These are phyloP conservation scores for Hypericum androsaemum DNA, from an alignment of 345 rosid genomes.

Conservation along the genomic window DNA sequence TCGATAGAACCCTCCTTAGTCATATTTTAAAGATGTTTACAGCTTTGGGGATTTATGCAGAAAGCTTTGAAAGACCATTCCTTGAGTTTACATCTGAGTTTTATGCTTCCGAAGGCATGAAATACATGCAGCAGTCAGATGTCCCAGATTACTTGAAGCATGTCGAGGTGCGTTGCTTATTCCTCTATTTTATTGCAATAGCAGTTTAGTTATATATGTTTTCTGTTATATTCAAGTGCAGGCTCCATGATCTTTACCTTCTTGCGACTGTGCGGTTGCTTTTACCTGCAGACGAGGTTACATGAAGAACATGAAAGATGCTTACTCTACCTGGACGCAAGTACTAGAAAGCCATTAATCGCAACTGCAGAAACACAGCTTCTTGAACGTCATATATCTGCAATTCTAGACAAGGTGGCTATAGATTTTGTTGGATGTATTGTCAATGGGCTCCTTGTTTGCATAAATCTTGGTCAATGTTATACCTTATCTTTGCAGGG, in stretches of 20 bases:
- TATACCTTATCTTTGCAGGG: conserved; percentile 45
- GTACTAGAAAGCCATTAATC: conserved; percentile 76
- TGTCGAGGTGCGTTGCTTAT: conserved; percentile 60
- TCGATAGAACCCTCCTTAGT: conserved; percentile 72
- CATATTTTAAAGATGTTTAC: conserved; percentile 99
- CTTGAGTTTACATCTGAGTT: conserved; percentile 88
- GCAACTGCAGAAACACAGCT: conserved; percentile 81
- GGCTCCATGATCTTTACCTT: neutral
- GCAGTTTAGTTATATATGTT: too few species aligned
- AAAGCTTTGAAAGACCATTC: conserved; percentile 90
- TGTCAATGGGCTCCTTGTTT: conserved; percentile 3
- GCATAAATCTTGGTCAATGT: conserved; percentile 1
- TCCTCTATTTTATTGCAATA: conserved; percentile 2
- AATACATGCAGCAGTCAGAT: conserved; percentile 93
- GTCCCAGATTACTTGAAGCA: conserved; percentile 96
- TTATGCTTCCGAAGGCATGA: conserved; percentile 97
- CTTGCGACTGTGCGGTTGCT: conserved; percentile 5
- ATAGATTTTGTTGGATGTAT: neutral
- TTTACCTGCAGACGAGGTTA: conserved; percentile 61
- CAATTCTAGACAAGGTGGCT: conserved; percentile 86
- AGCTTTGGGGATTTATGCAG: conserved; percentile 84
- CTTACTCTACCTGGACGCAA: conserved; percentile 72
- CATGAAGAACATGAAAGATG: conserved; percentile 97
- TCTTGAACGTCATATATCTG: conserved; percentile 76
- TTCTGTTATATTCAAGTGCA: neutral